Conservation (phyloP, 345 rosid species). For the Gossypium bickii region DNA sequence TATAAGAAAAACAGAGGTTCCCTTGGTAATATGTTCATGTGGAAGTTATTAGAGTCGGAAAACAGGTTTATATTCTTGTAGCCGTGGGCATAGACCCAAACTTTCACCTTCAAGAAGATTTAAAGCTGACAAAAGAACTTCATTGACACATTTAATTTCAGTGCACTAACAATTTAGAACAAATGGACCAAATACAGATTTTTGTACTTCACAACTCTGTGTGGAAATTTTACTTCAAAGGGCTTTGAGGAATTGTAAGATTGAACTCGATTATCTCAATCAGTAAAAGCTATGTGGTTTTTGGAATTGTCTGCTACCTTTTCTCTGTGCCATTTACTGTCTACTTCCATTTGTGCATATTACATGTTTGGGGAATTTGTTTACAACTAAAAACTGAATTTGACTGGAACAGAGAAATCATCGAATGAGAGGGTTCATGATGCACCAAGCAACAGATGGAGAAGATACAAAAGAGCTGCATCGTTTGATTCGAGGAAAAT, state of each 20-base stretch:
- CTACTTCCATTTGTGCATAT: neutral
- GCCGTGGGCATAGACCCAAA: neutral
- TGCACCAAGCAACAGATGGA: conserved; percentile 69
- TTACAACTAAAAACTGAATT: conserved; percentile 6
- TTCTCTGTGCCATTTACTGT: neutral
- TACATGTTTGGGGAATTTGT: neutral
- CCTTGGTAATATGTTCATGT: neutral
- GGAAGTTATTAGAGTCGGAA: neutral
- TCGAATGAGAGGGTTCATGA: conserved; percentile 55
- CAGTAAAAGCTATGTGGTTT: neutral
- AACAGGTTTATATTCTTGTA: neutral
- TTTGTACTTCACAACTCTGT: no score
- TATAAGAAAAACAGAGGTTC: neutral
- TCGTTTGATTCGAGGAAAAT: conserved; percentile 82
- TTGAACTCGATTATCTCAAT: neutral
- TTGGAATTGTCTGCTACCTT: neutral
- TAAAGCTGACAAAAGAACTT: no score
- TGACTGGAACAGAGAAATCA: conserved; percentile 52
- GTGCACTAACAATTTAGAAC: neutral
- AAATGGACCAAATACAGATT: no score
- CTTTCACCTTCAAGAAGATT: neutral
- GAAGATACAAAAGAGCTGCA: conserved; percentile 80
- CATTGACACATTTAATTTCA: neutral
- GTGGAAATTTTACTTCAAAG: neutral
- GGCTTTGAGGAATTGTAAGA: neutral